phyloP scores from a whole-genome alignment of 148 eudicot species.

The Nepenthes mirabilis region DNA sequence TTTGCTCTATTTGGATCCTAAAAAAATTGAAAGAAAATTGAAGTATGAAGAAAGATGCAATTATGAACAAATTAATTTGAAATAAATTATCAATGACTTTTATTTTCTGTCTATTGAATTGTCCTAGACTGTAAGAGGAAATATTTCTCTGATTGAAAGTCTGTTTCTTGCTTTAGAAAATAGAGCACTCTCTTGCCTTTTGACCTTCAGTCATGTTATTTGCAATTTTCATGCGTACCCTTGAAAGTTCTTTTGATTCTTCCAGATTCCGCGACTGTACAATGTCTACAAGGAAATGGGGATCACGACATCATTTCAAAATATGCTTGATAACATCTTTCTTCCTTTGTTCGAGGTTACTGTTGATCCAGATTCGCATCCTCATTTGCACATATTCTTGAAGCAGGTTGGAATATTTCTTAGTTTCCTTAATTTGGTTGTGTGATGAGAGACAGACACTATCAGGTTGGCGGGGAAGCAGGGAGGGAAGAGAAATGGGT shows the following conservation, averaged over 20 bases:
- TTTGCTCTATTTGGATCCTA: no score
- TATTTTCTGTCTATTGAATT: no score
- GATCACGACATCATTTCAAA: conserved; percentile 89
- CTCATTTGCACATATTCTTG: conserved; percentile 88
- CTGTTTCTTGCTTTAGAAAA: no score
- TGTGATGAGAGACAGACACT: background rate
- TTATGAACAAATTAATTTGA: no score
- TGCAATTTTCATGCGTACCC: background rate
- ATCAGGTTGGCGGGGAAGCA: background rate
- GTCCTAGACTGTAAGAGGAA: no score
- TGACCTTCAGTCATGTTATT: background rate
- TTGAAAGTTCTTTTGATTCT: conserved; percentile 7
- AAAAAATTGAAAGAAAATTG: no score
- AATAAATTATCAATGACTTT: no score
- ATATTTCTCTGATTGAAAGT: no score
- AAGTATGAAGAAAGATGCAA: no score
- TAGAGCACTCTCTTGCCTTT: no score
- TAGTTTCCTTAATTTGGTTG: background rate
- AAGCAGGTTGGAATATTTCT: conserved; percentile 56
- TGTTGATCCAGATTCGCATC: conserved; percentile 93
- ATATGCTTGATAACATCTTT: conserved; percentile 94
- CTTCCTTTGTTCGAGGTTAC: conserved; percentile 97
- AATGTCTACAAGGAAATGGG: conserved; percentile 98
- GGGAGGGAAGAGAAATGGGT: no score
- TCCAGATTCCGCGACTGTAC: conserved; percentile 89